These are phyloP conservation scores for Sugiyamaella novakii DNA, from an alignment of 1,139 yeast genomes.

Conservation along the genomic window DNA sequence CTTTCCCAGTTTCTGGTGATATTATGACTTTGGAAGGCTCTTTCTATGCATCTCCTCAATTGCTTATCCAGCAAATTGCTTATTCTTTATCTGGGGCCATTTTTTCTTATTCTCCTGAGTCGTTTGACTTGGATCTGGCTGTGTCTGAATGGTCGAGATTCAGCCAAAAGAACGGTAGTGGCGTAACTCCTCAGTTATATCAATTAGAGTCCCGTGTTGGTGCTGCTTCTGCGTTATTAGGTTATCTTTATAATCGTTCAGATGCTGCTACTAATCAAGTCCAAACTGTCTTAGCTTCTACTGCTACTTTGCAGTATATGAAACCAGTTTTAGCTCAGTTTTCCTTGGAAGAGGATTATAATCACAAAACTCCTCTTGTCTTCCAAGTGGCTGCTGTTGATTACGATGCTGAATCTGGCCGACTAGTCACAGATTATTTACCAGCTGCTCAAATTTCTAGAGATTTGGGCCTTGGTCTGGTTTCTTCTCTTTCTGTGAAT, in stretches of 20 bases:
- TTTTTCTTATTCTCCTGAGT: constrained; percentile 70
- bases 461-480: constrained; percentile 66
- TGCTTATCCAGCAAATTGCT: constrained; percentile 64
- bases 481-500: constrained; percentile 56
- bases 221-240: constrained; percentile 77
- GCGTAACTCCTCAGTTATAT: constrained; percentile 59
- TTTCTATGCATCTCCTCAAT: constrained; percentile 53
- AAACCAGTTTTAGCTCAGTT: constrained; percentile 54
- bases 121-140: constrained; percentile 61
- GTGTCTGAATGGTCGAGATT: constrained; percentile 59
- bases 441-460: constrained; percentile 66
- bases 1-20: constrained; percentile 29
- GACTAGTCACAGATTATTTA: constrained; percentile 63
- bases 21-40: constrained; percentile 33
- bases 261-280: constrained; percentile 29
- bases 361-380: constrained; percentile 47
- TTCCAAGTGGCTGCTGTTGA: constrained; percentile 75
- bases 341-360: constrained; percentile 38
- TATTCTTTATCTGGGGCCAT: constrained; percentile 64
- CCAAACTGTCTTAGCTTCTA: constrained; percentile 59
- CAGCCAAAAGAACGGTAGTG: constrained; percentile 55
- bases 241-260: constrained; percentile 54
- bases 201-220: constrained; percentile 79
- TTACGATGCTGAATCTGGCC: constrained; percentile 55
- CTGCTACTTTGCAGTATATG: constrained; percentile 69